These are phyloP conservation scores for Polytolypa hystricis DNA, from an alignment of 2,329 filamentous ascomycete species.

Conservation along the genomic window DNA sequence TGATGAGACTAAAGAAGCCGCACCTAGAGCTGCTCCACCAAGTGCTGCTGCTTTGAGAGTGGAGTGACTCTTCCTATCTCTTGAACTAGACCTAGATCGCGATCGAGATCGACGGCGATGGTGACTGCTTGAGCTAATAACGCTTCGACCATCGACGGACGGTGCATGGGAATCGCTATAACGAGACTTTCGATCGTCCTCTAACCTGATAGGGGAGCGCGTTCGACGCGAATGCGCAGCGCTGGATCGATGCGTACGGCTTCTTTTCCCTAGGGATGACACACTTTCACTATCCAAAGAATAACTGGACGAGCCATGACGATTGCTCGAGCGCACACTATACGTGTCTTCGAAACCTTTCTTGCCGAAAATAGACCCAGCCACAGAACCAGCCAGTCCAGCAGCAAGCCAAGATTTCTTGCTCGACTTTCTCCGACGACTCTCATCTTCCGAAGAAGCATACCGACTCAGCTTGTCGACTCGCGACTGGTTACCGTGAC, in stretches of 20 bases:
- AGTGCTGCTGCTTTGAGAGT: conserved; percentile 20
- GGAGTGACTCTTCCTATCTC: conserved; percentile 10
- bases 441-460: conserved; percentile 41
- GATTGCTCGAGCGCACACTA: conserved; percentile 46
- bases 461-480: conserved; percentile 53
- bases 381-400: conserved; percentile 45
- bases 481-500: conserved; percentile 31
- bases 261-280: conserved; percentile 23
- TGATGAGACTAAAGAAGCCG: conserved; percentile 18
- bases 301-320: conserved; percentile 33
- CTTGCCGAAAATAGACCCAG: conserved; percentile 38
- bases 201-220: conserved; percentile 19
- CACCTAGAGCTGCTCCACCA: conserved; percentile 27
- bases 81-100: conserved; percentile 9
- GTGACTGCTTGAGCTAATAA: too few species aligned
- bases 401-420: conserved; percentile 42
- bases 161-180: conserved; percentile 3
- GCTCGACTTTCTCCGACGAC: conserved; percentile 34
- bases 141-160: not conserved
- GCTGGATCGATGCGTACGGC: conserved; percentile 31
- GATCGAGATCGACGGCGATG: conserved; percentile 27
- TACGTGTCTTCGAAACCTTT: conserved; percentile 51
- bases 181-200: conserved; percentile 9
- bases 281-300: conserved; percentile 20
- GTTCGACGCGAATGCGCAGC: conserved; percentile 26